Evolutionary conservation across 2,329 filamentous ascomycete species (phyloP), one percentile per base, ranked within the genome.

Genomic region (Pseudohalonectria lignicola): DNA sequence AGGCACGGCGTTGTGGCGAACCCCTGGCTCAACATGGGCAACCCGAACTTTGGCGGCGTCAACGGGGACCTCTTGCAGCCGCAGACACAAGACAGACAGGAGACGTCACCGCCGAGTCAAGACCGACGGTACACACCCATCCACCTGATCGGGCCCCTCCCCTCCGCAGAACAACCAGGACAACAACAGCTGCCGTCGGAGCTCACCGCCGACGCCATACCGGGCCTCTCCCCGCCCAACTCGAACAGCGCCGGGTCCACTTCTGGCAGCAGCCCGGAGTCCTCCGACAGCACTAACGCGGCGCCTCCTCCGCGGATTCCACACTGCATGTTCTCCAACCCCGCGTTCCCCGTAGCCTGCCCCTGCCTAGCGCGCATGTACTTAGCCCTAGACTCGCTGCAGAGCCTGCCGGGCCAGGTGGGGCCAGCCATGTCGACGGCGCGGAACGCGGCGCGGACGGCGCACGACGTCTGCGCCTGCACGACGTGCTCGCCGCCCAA

Each of bases 381-480:
- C 48, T 59, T 68, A 5, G 63, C 71, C 4, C 57, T 76, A 3
- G 62, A 69, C 41, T 64, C 65, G 16, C 61, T 76, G 43, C 62
- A 64, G 35, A 58, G 56, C 30, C 58, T 74, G 2, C 64, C 71
- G 1, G 45, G 45, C 3, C 59, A 67, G 30, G 57, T 74, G 15
- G 54, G 57, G 25, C 48, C 58, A 3, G 70, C 69, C 13, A 67
- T 76, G 49, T 51, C 56, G 15, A 57, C 66, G 30, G 64, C 69
- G 10, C 66, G 71, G 5, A 50, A 58, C 36, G 69, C 71, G 4
- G 59, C 64, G 23, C 64, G 60, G 39, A 55, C 63, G 1, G 71
- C 69, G 2, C 66, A 76, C 50, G 56, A 69, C 28, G 63, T 67
- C 15, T 62, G 76, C 36, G 59, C 63, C 44, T 79, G 75, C 48